Conservation (phyloP, 768 basidiomycete genomes). For the Lactarius trivialis region DNA sequence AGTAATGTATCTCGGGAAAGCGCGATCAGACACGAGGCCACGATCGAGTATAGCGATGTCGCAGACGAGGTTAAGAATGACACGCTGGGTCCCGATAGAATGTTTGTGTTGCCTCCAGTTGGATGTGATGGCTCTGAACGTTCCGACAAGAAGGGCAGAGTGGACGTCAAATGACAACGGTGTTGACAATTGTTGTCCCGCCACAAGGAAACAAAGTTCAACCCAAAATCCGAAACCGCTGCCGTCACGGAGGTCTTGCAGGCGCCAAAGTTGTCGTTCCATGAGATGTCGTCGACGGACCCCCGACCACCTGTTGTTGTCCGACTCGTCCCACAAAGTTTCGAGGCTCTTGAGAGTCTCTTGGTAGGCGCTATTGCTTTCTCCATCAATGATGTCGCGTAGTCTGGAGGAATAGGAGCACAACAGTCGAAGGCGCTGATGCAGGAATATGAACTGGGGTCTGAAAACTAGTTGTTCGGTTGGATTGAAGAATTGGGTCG, state of each 20-base stretch:
- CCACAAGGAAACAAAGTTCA: background rate
- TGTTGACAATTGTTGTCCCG: background rate
- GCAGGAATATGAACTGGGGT: too few relatives aligned
- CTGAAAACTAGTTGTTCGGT: too few relatives aligned
- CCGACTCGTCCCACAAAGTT: background rate
- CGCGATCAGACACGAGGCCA: background rate
- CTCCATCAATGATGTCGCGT: background rate
- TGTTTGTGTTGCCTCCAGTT: background rate
- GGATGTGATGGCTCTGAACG: background rate
- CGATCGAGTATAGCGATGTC: constrained; percentile 18
- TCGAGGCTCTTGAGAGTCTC: background rate
- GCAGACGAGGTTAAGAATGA: constrained; percentile 24
- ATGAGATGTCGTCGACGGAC: background rate
- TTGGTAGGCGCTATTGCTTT: background rate
- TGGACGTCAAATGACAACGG: background rate
- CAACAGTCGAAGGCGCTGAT: background rate
- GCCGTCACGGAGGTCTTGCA: background rate
- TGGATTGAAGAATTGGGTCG: background rate
- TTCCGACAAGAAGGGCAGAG: background rate
- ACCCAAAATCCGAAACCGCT: background rate
- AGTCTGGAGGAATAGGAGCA: background rate
- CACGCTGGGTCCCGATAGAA: constrained; percentile 13
- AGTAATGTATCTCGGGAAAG: background rate
- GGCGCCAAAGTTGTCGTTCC: background rate
- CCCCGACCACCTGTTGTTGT: background rate